A percentile compares a stretch with the other conserved stretches of the same genome.
Evolutionary conservation across 345 rosid species (phyloP).

Genomic region (Leavenworthia alabamica): DNA sequence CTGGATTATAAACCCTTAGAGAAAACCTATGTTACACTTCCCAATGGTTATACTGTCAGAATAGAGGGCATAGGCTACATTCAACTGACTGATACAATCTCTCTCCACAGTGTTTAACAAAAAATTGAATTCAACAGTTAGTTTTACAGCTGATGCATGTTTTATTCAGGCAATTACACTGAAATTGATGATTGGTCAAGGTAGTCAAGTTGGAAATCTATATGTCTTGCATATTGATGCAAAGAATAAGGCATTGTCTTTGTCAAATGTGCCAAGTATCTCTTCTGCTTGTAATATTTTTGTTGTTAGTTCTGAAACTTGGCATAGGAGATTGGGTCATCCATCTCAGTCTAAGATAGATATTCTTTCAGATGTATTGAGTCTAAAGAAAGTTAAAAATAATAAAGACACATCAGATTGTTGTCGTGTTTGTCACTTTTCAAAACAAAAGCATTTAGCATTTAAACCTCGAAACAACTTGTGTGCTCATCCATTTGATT

Average conservation of each 20-base stretch:
- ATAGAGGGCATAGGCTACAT: background rate
- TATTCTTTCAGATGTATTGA: background rate
- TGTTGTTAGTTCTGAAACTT: rapidly evolving
- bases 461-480: background rate
- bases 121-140: background rate
- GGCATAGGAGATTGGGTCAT: background rate
- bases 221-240: background rate
- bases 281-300: too few relatives aligned
- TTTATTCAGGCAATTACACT: background rate
- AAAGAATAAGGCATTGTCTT: too few relatives aligned
- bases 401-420: too few relatives aligned
- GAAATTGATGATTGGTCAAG: background rate
- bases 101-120: background rate
- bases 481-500: background rate
- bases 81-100: background rate
- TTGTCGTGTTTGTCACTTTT: background rate
- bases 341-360: background rate
- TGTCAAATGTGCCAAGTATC: background rate
- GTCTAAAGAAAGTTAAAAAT: too few relatives aligned
- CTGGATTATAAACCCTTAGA: background rate
- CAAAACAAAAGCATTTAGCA: background rate
- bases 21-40: background rate
- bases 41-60: background rate
- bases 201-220: background rate
- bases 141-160: background rate